These are phyloP conservation scores for Colletotrichum cordylinicola DNA, from an alignment of 2,329 filamentous ascomycete genomes.

Conservation along the genomic window DNA sequence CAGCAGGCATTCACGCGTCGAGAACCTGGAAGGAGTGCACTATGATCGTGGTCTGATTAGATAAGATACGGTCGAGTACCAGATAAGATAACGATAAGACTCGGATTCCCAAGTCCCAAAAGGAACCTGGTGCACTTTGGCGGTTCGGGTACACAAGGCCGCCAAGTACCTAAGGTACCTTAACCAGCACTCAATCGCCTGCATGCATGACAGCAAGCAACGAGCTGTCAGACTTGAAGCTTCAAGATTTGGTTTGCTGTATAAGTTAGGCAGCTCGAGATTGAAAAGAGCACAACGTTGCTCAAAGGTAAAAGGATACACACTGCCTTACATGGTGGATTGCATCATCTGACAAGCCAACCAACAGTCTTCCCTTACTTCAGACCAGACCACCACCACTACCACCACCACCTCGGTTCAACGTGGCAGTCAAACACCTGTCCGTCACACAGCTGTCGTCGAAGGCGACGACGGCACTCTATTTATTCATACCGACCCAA, in stretches of 20 bases:
- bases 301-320: background rate
- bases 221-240: background rate
- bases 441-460: background rate
- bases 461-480: background rate
- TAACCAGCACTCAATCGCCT: background rate
- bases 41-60: background rate
- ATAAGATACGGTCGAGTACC: background rate
- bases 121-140: background rate
- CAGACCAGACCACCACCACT: background rate
- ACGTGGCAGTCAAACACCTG: background rate
- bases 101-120: too few relatives aligned
- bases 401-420: background rate
- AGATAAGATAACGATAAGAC: background rate
- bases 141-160: background rate
- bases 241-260: background rate
- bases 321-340: background rate
- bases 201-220: background rate
- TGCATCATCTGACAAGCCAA: background rate
- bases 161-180: background rate
- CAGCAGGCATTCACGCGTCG: background rate
- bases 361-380: background rate
- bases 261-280: background rate
- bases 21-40: constrained; percentile 4
- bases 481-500: background rate
- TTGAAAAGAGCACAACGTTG: background rate